These are phyloP conservation scores for Talaromyces islandicus DNA, from an alignment of 2,329 filamentous ascomycete genomes.

Conservation along the genomic window DNA sequence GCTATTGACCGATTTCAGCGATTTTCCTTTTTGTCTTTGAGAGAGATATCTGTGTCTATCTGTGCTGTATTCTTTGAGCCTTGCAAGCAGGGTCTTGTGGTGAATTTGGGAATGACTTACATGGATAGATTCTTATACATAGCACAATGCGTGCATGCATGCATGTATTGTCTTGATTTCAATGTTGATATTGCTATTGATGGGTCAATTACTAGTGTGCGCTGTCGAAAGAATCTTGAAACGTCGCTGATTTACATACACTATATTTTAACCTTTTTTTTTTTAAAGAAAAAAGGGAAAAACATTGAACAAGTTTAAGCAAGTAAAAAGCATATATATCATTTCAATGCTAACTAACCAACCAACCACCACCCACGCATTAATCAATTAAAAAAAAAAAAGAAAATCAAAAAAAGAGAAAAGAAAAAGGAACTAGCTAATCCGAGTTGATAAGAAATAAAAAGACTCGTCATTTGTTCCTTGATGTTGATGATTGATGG, in stretches of 20 bases:
- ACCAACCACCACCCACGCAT: background rate
- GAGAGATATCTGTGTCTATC: no score
- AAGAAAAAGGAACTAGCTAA: no score
- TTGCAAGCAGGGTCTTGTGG: background rate
- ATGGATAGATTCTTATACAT: no score
- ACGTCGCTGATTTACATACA: no score
- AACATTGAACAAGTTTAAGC: background rate
- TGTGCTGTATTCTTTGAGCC: background rate
- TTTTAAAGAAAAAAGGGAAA: background rate
- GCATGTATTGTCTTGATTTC: background rate
- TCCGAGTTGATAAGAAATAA: no score
- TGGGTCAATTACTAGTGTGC: no score
- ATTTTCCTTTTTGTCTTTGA: no score
- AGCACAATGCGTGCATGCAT: background rate
- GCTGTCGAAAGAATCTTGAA: no score
- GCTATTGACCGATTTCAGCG: background rate
- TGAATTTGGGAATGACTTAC: background rate
- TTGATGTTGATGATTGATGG: no score
- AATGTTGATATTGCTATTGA: background rate
- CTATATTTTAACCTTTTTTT: background rate
- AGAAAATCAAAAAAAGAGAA: no score
- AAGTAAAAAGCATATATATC: background rate
- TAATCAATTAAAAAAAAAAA: no score
- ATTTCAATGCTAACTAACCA: background rate
- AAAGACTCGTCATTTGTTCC: no score